These are phyloP conservation scores for Solanum dulcamara DNA, from an alignment of 257 asterid genomes.

Conservation along the genomic window DNA sequence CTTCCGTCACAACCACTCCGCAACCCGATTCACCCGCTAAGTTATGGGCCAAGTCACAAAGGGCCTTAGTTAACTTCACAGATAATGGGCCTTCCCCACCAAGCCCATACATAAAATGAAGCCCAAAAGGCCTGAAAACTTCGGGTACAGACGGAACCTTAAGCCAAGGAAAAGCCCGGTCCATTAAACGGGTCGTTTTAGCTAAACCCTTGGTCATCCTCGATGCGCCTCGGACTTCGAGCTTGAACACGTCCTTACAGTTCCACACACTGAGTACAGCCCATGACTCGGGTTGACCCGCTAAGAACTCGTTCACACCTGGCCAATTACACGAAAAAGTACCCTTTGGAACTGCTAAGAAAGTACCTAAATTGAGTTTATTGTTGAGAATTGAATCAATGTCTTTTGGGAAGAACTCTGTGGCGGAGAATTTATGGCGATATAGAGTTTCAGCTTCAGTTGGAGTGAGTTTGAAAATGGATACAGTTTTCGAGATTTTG, in stretches of 20 bases:
- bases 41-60: conserved; percentile 53
- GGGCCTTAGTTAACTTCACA: conserved; percentile 16
- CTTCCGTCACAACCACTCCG: conserved; percentile 89
- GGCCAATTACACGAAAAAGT: conserved; percentile 30
- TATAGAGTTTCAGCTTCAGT: conserved; percentile 57
- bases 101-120: conserved; percentile 72
- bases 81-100: conserved; percentile 76
- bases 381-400: conserved; percentile 57
- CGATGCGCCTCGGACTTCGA: conserved; percentile 87
- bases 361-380: conserved; percentile 59
- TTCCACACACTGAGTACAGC: conserved; percentile 83
- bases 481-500: conserved; percentile 8
- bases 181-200: conserved; percentile 46
- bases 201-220: conserved; percentile 32
- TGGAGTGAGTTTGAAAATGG: conserved; percentile 34
- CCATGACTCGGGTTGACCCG: conserved; percentile 67
- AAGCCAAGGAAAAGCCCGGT: conserved; percentile 73
- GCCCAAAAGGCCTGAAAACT: conserved; percentile 72
- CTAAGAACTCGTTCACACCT: conserved; percentile 33
- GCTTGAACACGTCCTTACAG: conserved; percentile 57
- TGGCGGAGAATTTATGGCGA: conserved; percentile 53
- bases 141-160: conserved; percentile 63
- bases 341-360: conserved; percentile 47
- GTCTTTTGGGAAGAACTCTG: conserved; percentile 83
- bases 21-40: conserved; percentile 50